Evolutionary conservation across 2,329 filamentous ascomycete genomes (phyloP), one percentile per base, ranked within the genome.

Genomic region (Fusarium falciforme): DNA sequence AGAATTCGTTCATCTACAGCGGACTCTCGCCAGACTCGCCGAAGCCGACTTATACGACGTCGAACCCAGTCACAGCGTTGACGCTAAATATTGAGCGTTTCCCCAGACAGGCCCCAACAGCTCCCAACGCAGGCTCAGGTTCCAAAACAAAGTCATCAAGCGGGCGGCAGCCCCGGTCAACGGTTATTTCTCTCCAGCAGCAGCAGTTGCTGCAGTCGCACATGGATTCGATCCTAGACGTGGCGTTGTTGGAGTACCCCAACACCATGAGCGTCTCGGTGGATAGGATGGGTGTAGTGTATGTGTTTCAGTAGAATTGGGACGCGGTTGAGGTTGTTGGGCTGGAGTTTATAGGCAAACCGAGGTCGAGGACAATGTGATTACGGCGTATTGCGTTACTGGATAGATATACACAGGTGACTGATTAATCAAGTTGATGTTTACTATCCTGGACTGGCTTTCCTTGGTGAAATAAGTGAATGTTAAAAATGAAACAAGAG

Each of bases 211-310:
- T 98, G 66, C 93, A 91, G 80, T 94, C 93, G 67, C 96, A 99
- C 83, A 83, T 98, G 78, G 96, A 99, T 83, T 91, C 91, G 5
- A 92, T 99, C 68, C 89, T 93, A 79, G 96, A 98, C 83, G 91
- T 98, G 75, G 93, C 93, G n/a, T 85, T 98, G 79, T 83, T 99
- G 76, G 94, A 98, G 85, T 88, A 90, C 73, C 96, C 96, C 27
- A 98, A 97, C 82, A 93, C 93, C 6, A 98, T 98, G 94, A 93
- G 95, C 36, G 88, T 98, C 59, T 97, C 93, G 75, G 95, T 93
- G 63, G 96, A 99, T 85, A 88, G 96, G 77, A 93, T 92, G 42
- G 96, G 96, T 1, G 92, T 96, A 81, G 91, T 98, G 54, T 97
- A 96, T 87, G 92, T 98, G 62, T 97, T 92, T 79, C 85, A 87